Evolutionary conservation across 2,329 filamentous ascomycete species (phyloP).

Genomic region (Aspergillus quadrilineatus): DNA sequence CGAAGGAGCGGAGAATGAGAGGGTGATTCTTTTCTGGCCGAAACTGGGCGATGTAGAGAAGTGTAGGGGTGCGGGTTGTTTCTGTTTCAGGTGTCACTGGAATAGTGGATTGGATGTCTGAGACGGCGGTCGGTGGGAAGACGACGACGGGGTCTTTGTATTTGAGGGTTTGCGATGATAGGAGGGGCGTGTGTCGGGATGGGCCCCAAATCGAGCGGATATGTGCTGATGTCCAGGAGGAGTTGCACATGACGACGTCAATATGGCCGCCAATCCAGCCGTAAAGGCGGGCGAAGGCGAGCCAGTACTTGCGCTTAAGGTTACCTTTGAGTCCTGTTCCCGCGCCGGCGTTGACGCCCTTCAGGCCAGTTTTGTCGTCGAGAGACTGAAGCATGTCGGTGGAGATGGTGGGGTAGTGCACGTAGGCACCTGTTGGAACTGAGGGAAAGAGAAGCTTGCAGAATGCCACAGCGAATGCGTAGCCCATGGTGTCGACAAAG

Average conservation of each 20-base stretch:
- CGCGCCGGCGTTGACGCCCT: conserved; percentile 79
- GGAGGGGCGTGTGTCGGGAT: conserved; percentile 24
- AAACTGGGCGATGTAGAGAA: conserved; percentile 96
- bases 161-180: conserved; percentile 33
- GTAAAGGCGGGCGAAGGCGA: conserved; percentile 78
- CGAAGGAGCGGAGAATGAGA: conserved; percentile 80
- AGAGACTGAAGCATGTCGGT: conserved; percentile 94
- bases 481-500: conserved; percentile 98
- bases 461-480: conserved; percentile 83
- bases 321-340: conserved; percentile 69
- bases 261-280: conserved; percentile 77
- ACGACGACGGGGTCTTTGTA: conserved; percentile 61
- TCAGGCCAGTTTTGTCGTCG: conserved; percentile 61
- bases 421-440: conserved; percentile 86
- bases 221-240: conserved; percentile 86
- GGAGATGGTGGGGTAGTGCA: conserved; percentile 97
- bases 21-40: conserved; percentile 95
- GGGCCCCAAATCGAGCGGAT: conserved; percentile 77
- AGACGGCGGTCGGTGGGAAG: conserved; percentile 89
- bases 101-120: conserved; percentile 74
- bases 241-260: conserved; percentile 97
- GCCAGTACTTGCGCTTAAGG: conserved; percentile 82
- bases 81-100: conserved; percentile 70
- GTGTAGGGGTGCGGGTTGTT: conserved; percentile 63
- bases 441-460: conserved; percentile 76